Percentiles rank a stretch among this genome's conserved stretches.
Evolutionary conservation across 2,329 filamentous ascomycete genomes (phyloP).

Genomic region (Mariannaea elegans): DNA sequence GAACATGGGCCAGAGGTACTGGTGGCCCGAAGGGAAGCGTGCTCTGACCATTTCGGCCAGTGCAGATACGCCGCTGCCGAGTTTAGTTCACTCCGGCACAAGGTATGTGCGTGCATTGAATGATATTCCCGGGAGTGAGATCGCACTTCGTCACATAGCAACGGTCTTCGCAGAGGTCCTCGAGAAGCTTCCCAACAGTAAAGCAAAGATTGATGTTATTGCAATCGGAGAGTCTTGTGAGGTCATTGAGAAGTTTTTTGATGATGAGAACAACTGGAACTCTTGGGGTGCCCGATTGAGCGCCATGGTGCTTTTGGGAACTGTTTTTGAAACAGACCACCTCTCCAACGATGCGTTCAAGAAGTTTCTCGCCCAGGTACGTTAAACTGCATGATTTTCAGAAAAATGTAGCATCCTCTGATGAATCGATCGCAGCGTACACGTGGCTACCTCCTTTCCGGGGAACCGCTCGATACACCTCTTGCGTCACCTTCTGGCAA

Average conservation of each 20-base stretch:
- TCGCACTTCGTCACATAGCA: slow-evolving; percentile 67
- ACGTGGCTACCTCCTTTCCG: slow-evolving; percentile 68
- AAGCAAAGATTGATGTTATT: slow-evolving; percentile 73
- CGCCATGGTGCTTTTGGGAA: slow-evolving; percentile 61
- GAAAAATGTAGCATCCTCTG: slow-evolving; percentile 11
- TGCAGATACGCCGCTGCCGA: slow-evolving; percentile 67
- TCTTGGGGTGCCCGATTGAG: slow-evolving; percentile 54
- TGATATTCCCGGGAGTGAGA: slow-evolving; percentile 67
- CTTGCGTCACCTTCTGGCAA: slow-evolving; percentile 64
- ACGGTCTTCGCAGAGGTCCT: slow-evolving; percentile 74
- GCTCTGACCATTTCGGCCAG: slow-evolving; percentile 68
- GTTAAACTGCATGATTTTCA: neutral
- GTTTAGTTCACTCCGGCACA: slow-evolving; percentile 66
- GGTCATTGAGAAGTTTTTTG: slow-evolving; percentile 65
- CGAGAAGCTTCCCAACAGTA: slow-evolving; percentile 52
- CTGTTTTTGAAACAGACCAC: slow-evolving; percentile 50
- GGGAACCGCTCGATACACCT: slow-evolving; percentile 59
- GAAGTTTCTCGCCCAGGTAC: slow-evolving; percentile 60
- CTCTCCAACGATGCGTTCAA: slow-evolving; percentile 56
- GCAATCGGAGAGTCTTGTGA: slow-evolving; percentile 74
- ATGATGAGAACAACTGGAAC: slow-evolving; percentile 61
- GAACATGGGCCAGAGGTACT: slow-evolving; percentile 81
- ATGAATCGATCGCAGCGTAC: slow-evolving; percentile 54
- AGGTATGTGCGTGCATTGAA: slow-evolving; percentile 66
- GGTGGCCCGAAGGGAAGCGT: slow-evolving; percentile 72